These are phyloP conservation scores for Lipomyces yamanashiensis DNA, from an alignment of 805 yeast genomes.

Conservation along the genomic window DNA sequence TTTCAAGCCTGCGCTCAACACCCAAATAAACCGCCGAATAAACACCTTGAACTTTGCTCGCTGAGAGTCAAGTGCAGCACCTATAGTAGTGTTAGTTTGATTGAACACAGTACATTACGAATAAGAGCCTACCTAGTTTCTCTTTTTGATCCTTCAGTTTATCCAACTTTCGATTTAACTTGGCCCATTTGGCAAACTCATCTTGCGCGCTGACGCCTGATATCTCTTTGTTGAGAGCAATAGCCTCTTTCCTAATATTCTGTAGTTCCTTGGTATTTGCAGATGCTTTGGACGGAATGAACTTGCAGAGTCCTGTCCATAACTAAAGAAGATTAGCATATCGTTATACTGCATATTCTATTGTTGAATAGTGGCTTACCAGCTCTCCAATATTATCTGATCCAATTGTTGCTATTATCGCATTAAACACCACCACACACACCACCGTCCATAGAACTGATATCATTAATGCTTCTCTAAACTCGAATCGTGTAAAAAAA, in stretches of 20 bases:
- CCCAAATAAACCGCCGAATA: slow-evolving; percentile 47
- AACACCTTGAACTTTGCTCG: slow-evolving; percentile 40
- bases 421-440: slow-evolving; percentile 48
- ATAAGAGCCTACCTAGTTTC: slow-evolving; percentile 39
- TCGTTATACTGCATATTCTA: background rate
- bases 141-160: slow-evolving; percentile 59
- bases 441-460: slow-evolving; percentile 41
- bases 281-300: slow-evolving; percentile 21
- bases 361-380: slow-evolving; percentile 29
- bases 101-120: background rate
- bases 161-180: slow-evolving; percentile 74
- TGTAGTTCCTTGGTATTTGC: slow-evolving; percentile 44
- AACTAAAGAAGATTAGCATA: slow-evolving; percentile 12
- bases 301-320: slow-evolving; percentile 31
- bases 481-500: no score
- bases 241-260: slow-evolving; percentile 52
- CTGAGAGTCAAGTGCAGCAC: slow-evolving; percentile 18
- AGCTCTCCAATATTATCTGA: slow-evolving; percentile 40
- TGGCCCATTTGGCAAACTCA: slow-evolving; percentile 95
- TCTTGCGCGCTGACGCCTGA: slow-evolving; percentile 81
- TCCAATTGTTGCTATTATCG: slow-evolving; percentile 49
- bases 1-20: slow-evolving; percentile 49
- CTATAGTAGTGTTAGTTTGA: background rate
- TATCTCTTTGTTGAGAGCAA: slow-evolving; percentile 56
- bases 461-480: slow-evolving; percentile 11